Percentiles rank a stretch among this genome's conserved stretches.
Evolutionary conservation across 2,329 filamentous ascomycete species (phyloP).

Genomic region (Periconia sp.): DNA sequence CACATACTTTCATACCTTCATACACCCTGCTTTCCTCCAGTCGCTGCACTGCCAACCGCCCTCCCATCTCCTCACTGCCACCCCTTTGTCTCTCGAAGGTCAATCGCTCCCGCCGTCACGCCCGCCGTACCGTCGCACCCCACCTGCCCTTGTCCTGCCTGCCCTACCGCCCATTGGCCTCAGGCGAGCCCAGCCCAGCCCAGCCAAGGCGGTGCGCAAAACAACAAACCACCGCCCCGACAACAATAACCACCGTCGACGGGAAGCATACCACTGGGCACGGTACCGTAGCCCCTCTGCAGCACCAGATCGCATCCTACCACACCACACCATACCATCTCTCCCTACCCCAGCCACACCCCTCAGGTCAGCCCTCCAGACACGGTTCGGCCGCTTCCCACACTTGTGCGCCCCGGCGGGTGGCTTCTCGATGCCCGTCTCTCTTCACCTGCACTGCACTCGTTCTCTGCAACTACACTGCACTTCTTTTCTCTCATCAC

Average conservation of each 20-base stretch:
- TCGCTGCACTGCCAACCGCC: conserved; percentile 30
- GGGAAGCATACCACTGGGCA: too few relatives aligned
- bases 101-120: not conserved
- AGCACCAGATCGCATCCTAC: too few relatives aligned
- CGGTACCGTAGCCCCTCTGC: too few relatives aligned
- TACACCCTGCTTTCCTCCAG: conserved; percentile 15
- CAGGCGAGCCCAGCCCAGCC: not conserved
- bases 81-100: conserved; percentile 10
- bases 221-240: too few relatives aligned
- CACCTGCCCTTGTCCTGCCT: not conserved
- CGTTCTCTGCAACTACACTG: conserved; percentile 10
- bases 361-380: conserved; percentile 11
- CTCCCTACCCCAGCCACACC: not conserved
- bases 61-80: conserved; percentile 26
- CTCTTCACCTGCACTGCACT: conserved; percentile 7
- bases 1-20: too few relatives aligned
- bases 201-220: not conserved
- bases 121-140: conserved; percentile 15
- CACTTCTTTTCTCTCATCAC: conserved; percentile 7
- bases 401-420: conserved; percentile 13
- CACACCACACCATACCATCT: not conserved
- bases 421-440: conserved; percentile 12
- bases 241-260: too few relatives aligned
- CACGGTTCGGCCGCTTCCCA: conserved; percentile 14
- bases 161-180: conserved; percentile 29